Evolutionary conservation across 352 stramenopile species (phyloP).

Genomic region (Hyaloperonospora arabidopsidis): DNA sequence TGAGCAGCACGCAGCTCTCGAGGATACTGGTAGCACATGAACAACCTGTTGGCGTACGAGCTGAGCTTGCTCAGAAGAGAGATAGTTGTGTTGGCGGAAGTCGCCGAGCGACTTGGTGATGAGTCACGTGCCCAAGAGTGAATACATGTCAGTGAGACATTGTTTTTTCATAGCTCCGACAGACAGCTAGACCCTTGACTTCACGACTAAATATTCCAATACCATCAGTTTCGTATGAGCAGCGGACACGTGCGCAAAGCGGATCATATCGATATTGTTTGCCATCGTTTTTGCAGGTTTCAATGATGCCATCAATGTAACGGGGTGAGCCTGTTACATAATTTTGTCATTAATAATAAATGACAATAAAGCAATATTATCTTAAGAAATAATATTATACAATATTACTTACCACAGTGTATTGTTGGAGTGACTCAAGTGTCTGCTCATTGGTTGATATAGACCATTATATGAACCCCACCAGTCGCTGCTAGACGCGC

Average conservation of each 20-base stretch:
- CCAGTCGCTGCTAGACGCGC: no score
- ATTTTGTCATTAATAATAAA: no score
- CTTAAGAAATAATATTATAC: no score
- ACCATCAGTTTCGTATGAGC: slow-evolving; percentile 46
- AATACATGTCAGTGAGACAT: slow-evolving; percentile 27
- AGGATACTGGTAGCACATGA: slow-evolving; percentile 31
- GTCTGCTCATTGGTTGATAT: no score
- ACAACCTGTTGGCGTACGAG: slow-evolving; percentile 30
- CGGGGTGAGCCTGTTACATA: no score
- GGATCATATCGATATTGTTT: slow-evolving; percentile 42
- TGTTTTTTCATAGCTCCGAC: slow-evolving; percentile 21
- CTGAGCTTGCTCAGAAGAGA: slow-evolving; percentile 39
- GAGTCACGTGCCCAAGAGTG: slow-evolving; percentile 39
- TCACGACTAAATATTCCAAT: slow-evolving; percentile 29
- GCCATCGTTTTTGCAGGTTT: slow-evolving; percentile 37
- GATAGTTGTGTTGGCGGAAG: slow-evolving; percentile 50
- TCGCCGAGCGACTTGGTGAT: slow-evolving; percentile 42
- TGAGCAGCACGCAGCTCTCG: slow-evolving; percentile 43
- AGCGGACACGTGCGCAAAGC: slow-evolving; percentile 39
- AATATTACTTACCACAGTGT: no score
- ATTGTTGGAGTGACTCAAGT: no score
- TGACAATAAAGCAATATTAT: no score
- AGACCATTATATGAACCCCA: no score
- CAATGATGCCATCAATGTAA: no score
- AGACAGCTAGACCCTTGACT: slow-evolving; percentile 16